These are phyloP conservation scores for Cryphonectria radicalis DNA, from an alignment of 2,329 filamentous ascomycete genomes.

Conservation along the genomic window DNA sequence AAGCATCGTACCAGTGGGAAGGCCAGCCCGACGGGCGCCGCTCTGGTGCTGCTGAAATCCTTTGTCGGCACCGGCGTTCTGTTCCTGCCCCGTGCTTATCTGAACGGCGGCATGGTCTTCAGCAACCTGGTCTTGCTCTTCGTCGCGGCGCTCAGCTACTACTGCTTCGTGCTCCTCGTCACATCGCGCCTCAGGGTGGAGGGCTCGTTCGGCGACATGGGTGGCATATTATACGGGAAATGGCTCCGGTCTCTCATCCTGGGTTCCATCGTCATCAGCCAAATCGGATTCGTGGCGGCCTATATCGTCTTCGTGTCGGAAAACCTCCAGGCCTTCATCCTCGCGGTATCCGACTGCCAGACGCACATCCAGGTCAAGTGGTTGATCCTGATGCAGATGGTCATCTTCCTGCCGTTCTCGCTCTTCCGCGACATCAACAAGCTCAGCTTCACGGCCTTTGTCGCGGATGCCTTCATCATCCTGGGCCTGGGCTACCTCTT, in stretches of 20 bases:
- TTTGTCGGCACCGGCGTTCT: constrained; percentile 97
- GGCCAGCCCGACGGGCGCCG: constrained; percentile 78
- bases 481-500: constrained; percentile 92
- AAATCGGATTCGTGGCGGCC: constrained; percentile 91
- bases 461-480: constrained; percentile 93
- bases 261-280: constrained; percentile 89
- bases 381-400: constrained; percentile 92
- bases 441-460: constrained; percentile 89
- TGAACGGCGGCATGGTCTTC: constrained; percentile 97
- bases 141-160: constrained; percentile 88
- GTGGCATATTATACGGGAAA: constrained; percentile 85
- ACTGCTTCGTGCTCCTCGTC: constrained; percentile 94
- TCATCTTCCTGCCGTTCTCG: constrained; percentile 93
- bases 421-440: constrained; percentile 96
- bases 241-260: constrained; percentile 90
- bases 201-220: constrained; percentile 97
- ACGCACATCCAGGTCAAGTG: constrained; percentile 84
- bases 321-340: constrained; percentile 92
- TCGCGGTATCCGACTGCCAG: constrained; percentile 87
- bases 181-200: constrained; percentile 82
- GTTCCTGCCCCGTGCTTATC: constrained; percentile 88
- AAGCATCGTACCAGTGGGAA: constrained; percentile 77
- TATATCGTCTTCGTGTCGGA: constrained; percentile 98
- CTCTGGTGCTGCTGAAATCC: constrained; percentile 88
- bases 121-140: constrained; percentile 87